These are phyloP conservation scores for Penicillium cataractarum DNA, from an alignment of 495 filamentous ascomycete species.

Conservation along the genomic window DNA sequence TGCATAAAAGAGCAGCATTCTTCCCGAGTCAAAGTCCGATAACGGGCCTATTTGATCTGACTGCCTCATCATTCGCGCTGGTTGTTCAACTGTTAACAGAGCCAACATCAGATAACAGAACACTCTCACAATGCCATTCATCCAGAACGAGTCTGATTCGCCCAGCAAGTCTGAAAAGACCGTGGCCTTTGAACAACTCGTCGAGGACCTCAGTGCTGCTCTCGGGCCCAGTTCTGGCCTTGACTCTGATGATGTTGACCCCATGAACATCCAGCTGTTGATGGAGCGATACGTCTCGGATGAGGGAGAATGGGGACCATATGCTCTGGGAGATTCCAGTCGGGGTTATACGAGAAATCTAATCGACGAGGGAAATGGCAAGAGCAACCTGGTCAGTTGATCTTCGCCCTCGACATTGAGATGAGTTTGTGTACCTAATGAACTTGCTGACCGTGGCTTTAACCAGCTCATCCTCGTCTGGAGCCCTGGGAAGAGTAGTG, in stretches of 20 bases:
- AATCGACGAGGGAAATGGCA: constrained; percentile 88
- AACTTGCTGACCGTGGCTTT: background rate
- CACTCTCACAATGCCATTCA: constrained; percentile 37
- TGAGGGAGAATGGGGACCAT: constrained; percentile 69
- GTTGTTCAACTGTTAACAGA: background rate
- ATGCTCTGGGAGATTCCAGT: constrained; percentile 65
- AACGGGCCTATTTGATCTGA: constrained; percentile 12
- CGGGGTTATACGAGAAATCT: constrained; percentile 83
- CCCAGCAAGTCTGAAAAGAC: constrained; percentile 13
- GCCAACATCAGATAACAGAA: background rate
- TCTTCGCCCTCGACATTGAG: background rate
- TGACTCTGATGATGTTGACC: constrained; percentile 76
- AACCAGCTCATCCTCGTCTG: constrained; percentile 84
- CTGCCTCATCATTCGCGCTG: background rate
- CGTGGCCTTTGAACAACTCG: constrained; percentile 70
- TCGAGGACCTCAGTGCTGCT: constrained; percentile 67
- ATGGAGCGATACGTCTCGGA: constrained; percentile 74
- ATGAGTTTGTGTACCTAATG: background rate
- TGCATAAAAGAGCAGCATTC: constrained; percentile 2
- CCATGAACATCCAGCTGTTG: constrained; percentile 62
- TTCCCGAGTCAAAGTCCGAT: constrained; percentile 21
- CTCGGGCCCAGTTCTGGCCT: constrained; percentile 80
- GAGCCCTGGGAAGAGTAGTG: constrained; percentile 82
- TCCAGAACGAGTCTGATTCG: constrained; percentile 23
- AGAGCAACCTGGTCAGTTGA: constrained; percentile 76